phyloP scores from a whole-genome alignment of 1,284 basidiomycete genomes.

The Ceratobasidium sp. region DNA sequence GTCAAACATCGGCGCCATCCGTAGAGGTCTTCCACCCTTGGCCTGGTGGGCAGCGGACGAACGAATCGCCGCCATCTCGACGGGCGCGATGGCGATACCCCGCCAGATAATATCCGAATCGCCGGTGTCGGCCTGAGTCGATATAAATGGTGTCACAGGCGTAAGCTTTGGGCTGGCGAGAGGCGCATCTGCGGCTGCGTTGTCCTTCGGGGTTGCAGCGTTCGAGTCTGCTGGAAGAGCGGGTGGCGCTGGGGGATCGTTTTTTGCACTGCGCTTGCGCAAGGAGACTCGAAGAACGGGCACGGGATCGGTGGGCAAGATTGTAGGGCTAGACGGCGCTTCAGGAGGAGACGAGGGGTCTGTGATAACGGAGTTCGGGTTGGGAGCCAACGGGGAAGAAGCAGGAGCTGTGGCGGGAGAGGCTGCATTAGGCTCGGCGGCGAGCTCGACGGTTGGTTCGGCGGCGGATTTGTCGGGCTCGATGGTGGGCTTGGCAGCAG shows the following conservation, averaged over 20 bases:
- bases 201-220: not conserved
- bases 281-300: slow-evolving; percentile 4
- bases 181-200: not conserved
- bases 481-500: too few species aligned
- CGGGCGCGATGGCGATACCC: not conserved
- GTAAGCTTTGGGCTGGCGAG: not conserved
- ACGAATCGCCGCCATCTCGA: not conserved
- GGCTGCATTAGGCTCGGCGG: too few species aligned
- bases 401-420: too few species aligned
- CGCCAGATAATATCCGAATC: not conserved
- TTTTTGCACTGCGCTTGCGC: not conserved
- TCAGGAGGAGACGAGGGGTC: too few species aligned
- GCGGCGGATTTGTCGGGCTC: too few species aligned
- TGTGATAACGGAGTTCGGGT: too few species aligned
- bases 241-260: not conserved
- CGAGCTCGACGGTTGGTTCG: too few species aligned
- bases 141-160: not conserved
- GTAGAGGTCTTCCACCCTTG: not conserved
- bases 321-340: too few species aligned
- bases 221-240: not conserved
- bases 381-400: too few species aligned
- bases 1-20: not conserved
- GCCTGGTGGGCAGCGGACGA: not conserved
- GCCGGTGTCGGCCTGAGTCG: too few species aligned
- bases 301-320: not conserved